Evolutionary conservation across 352 stramenopile species (phyloP).

Genomic region (Pythium phragmiticola): DNA sequence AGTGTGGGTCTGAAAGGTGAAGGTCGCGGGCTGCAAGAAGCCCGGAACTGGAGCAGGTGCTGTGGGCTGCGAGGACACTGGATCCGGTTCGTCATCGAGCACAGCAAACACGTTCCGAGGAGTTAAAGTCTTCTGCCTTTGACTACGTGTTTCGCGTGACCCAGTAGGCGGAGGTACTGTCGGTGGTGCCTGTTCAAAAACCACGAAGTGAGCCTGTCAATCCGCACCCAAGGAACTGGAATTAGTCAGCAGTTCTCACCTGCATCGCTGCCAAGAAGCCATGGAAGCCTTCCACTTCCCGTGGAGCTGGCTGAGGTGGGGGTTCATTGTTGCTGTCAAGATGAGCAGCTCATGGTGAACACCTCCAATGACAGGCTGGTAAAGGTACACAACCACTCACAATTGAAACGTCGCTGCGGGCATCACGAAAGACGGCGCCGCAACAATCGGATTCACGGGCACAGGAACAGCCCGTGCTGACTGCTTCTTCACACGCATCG

Average conservation of each 20-base stretch:
- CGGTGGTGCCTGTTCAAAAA: slow-evolving; percentile 7
- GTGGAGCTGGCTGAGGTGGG: slow-evolving; percentile 14
- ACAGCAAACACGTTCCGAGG: slow-evolving; percentile 66
- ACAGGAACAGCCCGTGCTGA: slow-evolving; percentile 24
- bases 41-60: slow-evolving; percentile 24
- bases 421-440: slow-evolving; percentile 59
- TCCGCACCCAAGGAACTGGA: background rate
- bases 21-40: slow-evolving; percentile 72
- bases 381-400: slow-evolving; percentile 31
- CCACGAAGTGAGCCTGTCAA: background rate
- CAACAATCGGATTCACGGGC: slow-evolving; percentile 33
- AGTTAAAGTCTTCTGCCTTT: slow-evolving; percentile 28
- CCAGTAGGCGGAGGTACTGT: slow-evolving; percentile 11
- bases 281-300: slow-evolving; percentile 66
- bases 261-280: slow-evolving; percentile 67
- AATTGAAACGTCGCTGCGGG: slow-evolving; percentile 69
- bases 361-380: too few relatives aligned
- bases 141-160: slow-evolving; percentile 23
- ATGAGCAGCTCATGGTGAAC: background rate
- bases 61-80: background rate
- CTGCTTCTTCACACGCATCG: slow-evolving; percentile 30
- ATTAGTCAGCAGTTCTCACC: slow-evolving; percentile 13
- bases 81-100: slow-evolving; percentile 52
- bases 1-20: slow-evolving; percentile 40
- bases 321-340: slow-evolving; percentile 7